Base-by-base conservation (phyloP, 805 yeast genomes). In the Grigorovia transvaalensis region DNA sequence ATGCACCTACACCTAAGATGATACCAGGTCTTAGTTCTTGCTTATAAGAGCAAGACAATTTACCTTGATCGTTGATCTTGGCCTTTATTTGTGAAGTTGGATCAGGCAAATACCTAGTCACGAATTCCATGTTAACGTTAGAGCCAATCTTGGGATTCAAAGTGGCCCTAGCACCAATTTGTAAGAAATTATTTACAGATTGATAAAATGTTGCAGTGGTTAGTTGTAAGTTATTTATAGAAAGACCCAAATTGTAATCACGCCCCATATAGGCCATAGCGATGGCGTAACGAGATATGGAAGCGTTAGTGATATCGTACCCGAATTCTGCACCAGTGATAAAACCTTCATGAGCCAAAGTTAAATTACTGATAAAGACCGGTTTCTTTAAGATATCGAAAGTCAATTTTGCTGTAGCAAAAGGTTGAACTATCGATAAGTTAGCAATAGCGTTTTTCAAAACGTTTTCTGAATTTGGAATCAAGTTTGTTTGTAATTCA, bases 131-230 rank as follows among this genome's bases (percentile, higher is more conserved):
- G 67, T 85, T 88, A 64, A 90, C 96, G 67, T 89, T 80, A 49
- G 85, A 71, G 56, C 68, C 68, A 47, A 80, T 70, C 72, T 81
- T 79, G 57, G 96, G 82, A 77, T 89, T 96, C 82, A 91, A 88
- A 60, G 93, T 83, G 66, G 96, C 96, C 80, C 87, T 90, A 67
- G 97, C 96, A 77, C 97, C 99, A 65, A 89, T 96, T 81, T 93
- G 96, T 63, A 91, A 88, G 63, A 76, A 73, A 60, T 95, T 87
- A 64, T 89, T 81, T 57, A 93, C 95, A 74, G 81, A 85, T 84
- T 93, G 97, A 88, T 82, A 93, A 83, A 90, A 89, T 63, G 96
- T 91, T 63, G 96, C 96, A 56, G 95, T 78, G 79, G 85, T 87
- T 64, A 89, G 83, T 56, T 89, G 81, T 69, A 90, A 79, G 80